Evolutionary conservation across 768 basidiomycete genomes (phyloP), one percentile per base, ranked within the genome.

Genomic region (Russula olivacea): DNA sequence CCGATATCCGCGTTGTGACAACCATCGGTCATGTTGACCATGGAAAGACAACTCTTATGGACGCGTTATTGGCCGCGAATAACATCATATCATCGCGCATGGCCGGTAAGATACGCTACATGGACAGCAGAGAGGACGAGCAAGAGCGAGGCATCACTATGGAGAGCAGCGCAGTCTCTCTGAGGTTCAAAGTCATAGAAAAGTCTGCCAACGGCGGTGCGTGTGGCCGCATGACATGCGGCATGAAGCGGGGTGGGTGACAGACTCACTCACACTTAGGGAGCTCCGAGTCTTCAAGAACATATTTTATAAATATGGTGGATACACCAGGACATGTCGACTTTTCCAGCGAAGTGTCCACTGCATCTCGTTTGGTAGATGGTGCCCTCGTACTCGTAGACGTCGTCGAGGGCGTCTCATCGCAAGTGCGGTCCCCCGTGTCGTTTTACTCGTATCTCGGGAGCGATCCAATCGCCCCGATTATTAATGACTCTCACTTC

Each of bases 321-420:
- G 97, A 99, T 74, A 98, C 97, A 0, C 97, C 97, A 17, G 97
- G 97, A 4, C 97, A 99, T 76, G 96, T 99, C 25, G 97, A 98
- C 74, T 99, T 99, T 69, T 95, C 94, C 0, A 93, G 88, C 59
- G 97, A 98, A 72, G 97, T 99, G 0, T 98, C 94, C 1, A 91
- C 93, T 1, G 94, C 96, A 23, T 91, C 94, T 14, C 79, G 95
- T 54, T 72, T 99, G 28, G 97, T 94, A 68, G 97, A 98, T 74
- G 97, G 97, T 15, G 93, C 96, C 2, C 80, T 99, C 7, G 90
- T 99, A 45, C 77, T 99, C 6, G 93, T 99, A 1, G 97, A 99
- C 72, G 93, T 91, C 2, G 93, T 98, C 1, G 97, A 98, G 76
- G 97, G 97, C 14, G 97, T 99, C 23, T 98, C 94, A 73, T 98